Conservation (phyloP, 331 rosid species). For the Telfairia occidentalis region DNA sequence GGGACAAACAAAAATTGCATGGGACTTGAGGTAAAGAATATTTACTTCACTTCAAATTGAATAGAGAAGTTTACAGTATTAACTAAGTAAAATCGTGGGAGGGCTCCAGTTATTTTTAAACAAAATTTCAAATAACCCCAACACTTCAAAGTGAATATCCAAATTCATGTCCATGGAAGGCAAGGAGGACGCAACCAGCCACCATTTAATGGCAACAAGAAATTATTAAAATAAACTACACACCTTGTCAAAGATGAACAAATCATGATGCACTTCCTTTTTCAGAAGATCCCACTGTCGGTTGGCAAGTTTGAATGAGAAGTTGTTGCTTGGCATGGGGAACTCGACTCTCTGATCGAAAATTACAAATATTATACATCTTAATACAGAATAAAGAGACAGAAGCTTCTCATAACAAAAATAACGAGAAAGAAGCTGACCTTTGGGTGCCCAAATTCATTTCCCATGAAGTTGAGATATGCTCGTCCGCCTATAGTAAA, state of each 20-base stretch:
- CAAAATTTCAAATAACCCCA: not conserved
- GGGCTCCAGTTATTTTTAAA: not conserved
- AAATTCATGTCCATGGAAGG: not conserved
- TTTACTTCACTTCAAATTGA: not conserved
- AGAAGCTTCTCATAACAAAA: too few species aligned
- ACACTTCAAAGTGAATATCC: not conserved
- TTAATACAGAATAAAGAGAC: not conserved
- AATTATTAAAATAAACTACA: slow-evolving; percentile 9
- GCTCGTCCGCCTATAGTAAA: slow-evolving; percentile 68
- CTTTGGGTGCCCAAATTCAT: slow-evolving; percentile 95
- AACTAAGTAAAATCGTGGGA: not conserved
- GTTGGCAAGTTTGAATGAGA: slow-evolving; percentile 68
- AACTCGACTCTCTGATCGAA: slow-evolving; percentile 70
- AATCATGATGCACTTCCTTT: slow-evolving; percentile 40
- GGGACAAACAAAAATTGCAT: not conserved
- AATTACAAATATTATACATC: slow-evolving; percentile 14
- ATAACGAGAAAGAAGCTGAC: slow-evolving; percentile 32
- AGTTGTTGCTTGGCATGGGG: slow-evolving; percentile 64
- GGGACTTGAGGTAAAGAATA: not conserved
- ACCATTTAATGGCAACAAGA: not conserved
- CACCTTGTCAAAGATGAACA: slow-evolving; percentile 74
- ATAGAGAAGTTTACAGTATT: not conserved
- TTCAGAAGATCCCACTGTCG: slow-evolving; percentile 77
- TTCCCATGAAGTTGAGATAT: slow-evolving; percentile 93
- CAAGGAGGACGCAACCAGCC: too few species aligned